phyloP scores from a whole-genome alignment of 192 early-diverging fungal species.

The Lobulomyces angularis region DNA sequence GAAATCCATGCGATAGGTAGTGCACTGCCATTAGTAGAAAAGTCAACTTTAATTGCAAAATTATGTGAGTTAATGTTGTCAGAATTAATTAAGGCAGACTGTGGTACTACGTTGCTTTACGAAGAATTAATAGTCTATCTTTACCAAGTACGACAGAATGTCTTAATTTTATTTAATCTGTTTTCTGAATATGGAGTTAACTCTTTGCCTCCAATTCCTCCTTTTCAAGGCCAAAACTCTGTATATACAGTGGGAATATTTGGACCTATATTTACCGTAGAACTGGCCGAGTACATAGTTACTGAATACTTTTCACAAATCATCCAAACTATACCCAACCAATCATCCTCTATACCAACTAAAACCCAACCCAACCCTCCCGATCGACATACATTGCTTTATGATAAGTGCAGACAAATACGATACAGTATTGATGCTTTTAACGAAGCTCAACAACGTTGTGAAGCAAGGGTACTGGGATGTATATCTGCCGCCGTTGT shows the following conservation, averaged over 20 bases:
- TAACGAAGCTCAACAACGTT: slow-evolving; percentile 30
- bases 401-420: slow-evolving; percentile 53
- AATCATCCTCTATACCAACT: slow-evolving; percentile 7
- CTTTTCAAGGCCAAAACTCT: slow-evolving; percentile 19
- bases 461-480: slow-evolving; percentile 57
- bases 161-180: slow-evolving; percentile 45
- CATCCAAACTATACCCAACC: slow-evolving; percentile 3
- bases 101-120: slow-evolving; percentile 40
- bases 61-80: slow-evolving; percentile 43
- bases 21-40: neutral
- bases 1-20: neutral
- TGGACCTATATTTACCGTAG: slow-evolving; percentile 23
- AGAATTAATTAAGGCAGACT: slow-evolving; percentile 37
- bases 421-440: slow-evolving; percentile 47
- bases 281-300: slow-evolving; percentile 20
- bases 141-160: slow-evolving; percentile 52
- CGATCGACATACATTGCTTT: slow-evolving; percentile 16
- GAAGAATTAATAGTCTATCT: slow-evolving; percentile 50
- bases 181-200: slow-evolving; percentile 40
- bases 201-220: slow-evolving; percentile 40
- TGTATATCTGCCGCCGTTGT: slow-evolving; percentile 71
- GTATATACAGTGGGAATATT: slow-evolving; percentile 16
- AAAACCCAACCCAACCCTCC: neutral
- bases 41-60: slow-evolving; percentile 4
- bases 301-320: slow-evolving; percentile 19